Evolutionary conservation across 2,329 filamentous ascomycete genomes (phyloP).

Genomic region (Didymella glomerata): DNA sequence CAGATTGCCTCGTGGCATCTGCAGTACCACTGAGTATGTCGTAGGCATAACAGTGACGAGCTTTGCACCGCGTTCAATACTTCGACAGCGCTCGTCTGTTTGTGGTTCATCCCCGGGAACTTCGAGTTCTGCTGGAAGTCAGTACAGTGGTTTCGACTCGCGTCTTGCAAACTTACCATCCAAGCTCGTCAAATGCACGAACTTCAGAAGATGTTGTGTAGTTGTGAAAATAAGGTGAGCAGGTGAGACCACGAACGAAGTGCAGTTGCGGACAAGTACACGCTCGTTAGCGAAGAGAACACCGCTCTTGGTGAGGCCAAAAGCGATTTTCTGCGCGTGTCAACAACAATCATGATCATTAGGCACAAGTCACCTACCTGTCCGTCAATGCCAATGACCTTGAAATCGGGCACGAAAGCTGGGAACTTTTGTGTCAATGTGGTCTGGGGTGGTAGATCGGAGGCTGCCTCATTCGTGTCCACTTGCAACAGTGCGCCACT

Average conservation of each 20-base stretch:
- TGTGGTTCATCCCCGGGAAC: conserved; percentile 89
- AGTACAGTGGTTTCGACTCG: not conserved
- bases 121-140: conserved; percentile 70
- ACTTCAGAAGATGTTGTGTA: conserved; percentile 90
- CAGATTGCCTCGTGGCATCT: conserved; percentile 95
- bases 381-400: conserved; percentile 32
- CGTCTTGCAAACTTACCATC: conserved; percentile 63
- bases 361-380: conserved; percentile 29
- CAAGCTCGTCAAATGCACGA: conserved; percentile 76
- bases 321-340: conserved; percentile 55
- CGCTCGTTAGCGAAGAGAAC: conserved; percentile 79
- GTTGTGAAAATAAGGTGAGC: conserved; percentile 92
- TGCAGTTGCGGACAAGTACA: conserved; percentile 83
- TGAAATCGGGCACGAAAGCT: conserved; percentile 39
- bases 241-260: conserved; percentile 83
- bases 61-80: conserved; percentile 86
- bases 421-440: conserved; percentile 35
- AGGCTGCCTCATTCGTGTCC: conserved; percentile 14
- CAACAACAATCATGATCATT: conserved; percentile 24
- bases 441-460: conserved; percentile 30
- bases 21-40: conserved; percentile 83
- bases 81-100: conserved; percentile 88
- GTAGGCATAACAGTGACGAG: conserved; percentile 90
- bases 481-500: conserved; percentile 36
- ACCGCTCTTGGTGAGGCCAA: conserved; percentile 78